A percentile compares a stretch with the other conserved stretches of the same genome.
phyloP scores from a whole-genome alignment of 202 grass and related monocot genomes.

The Carex arenaria region DNA sequence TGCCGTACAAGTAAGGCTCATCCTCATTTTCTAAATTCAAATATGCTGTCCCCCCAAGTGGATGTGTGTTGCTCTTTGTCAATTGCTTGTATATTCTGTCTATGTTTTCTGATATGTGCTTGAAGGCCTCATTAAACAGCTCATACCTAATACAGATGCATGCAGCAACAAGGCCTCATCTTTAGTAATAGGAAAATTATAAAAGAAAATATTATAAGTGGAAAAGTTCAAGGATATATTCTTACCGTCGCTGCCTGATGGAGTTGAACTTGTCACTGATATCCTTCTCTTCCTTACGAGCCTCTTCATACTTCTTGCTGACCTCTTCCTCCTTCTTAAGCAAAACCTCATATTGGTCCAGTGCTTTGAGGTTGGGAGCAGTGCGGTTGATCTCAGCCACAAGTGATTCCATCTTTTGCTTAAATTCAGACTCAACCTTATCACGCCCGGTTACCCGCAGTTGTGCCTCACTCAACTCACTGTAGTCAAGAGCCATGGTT shows the following conservation, averaged over 20 bases:
- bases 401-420: slow-evolving; percentile 54
- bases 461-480: slow-evolving; percentile 58
- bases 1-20: slow-evolving; percentile 85
- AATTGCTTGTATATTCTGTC: slow-evolving; percentile 99
- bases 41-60: slow-evolving; percentile 93
- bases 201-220: background rate
- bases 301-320: slow-evolving; percentile 82
- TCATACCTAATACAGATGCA: slow-evolving; percentile 60
- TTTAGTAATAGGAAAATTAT: background rate
- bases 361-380: slow-evolving; percentile 88
- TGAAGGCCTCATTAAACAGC: slow-evolving; percentile 90
- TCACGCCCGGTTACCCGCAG: slow-evolving; percentile 64
- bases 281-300: slow-evolving; percentile 86
- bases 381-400: slow-evolving; percentile 82
- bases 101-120: slow-evolving; percentile 96
- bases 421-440: slow-evolving; percentile 82
- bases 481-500: slow-evolving; percentile 56
- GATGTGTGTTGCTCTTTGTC: slow-evolving; percentile 95
- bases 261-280: slow-evolving; percentile 83
- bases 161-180: slow-evolving; percentile 1
- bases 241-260: slow-evolving; percentile 74
- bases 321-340: slow-evolving; percentile 90
- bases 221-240: slow-evolving; percentile 1
- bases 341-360: slow-evolving; percentile 91
- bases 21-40: slow-evolving; percentile 99